phyloP scores from a whole-genome alignment of 768 basidiomycete species.

The Chalciporus pseudorubinellus region DNA sequence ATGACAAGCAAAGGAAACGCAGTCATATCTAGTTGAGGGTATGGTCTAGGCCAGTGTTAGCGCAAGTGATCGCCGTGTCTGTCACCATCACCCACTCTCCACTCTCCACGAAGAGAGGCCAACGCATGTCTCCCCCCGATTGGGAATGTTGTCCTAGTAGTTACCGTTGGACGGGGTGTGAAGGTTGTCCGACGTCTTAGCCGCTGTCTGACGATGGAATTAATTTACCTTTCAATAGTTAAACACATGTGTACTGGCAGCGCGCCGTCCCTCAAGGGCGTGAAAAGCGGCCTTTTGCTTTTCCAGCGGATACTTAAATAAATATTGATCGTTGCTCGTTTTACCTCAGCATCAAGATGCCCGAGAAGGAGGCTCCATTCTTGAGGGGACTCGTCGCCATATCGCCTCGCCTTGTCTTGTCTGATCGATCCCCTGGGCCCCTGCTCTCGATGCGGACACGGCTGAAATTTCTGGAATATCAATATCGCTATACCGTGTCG shows the following conservation, averaged over 20 bases:
- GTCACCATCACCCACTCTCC: neutral
- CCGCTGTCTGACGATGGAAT: slow-evolving; percentile 19
- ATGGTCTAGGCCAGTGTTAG: slow-evolving; percentile 13
- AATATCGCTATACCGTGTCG: neutral
- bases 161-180: slow-evolving; percentile 15
- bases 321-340: slow-evolving; percentile 14
- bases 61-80: slow-evolving; percentile 2
- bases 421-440: neutral
- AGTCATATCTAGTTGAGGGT: neutral
- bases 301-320: slow-evolving; percentile 18
- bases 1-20: slow-evolving; percentile 8
- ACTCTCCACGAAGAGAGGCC: neutral
- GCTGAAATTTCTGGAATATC: neutral
- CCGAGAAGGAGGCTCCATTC: neutral
- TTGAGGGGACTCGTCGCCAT: neutral
- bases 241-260: slow-evolving; percentile 5
- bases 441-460: neutral
- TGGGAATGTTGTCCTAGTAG: slow-evolving; percentile 3
- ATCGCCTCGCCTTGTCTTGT: neutral
- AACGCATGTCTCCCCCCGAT: slow-evolving; percentile 4
- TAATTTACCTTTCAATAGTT: slow-evolving; percentile 32
- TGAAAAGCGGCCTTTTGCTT: slow-evolving; percentile 17
- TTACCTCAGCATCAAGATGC: slow-evolving; percentile 2
- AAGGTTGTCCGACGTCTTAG: slow-evolving; percentile 9
- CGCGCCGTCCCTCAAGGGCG: slow-evolving; percentile 7